Conservation (phyloP, 2,329 filamentous ascomycete species). For the Onygenales sp. region DNA sequence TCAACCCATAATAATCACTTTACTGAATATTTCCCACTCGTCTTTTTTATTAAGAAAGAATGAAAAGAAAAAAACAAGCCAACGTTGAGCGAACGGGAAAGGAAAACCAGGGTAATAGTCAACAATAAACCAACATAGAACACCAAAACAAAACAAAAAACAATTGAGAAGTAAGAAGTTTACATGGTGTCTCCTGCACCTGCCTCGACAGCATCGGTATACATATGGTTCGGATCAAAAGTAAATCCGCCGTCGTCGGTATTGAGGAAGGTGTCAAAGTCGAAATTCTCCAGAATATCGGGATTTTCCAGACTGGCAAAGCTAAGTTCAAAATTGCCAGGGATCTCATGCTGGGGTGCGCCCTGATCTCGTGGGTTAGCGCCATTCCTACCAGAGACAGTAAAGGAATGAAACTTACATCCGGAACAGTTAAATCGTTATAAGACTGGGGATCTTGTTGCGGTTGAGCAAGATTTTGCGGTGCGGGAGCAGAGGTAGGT, state of each 20-base stretch:
- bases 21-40: not conserved
- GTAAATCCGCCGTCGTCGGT: conserved; percentile 40
- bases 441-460: conserved; percentile 20
- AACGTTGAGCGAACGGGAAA: not conserved
- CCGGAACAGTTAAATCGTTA: conserved; percentile 11
- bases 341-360: not conserved
- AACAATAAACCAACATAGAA: not conserved
- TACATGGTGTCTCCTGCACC: conserved; percentile 29
- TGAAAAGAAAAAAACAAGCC: not conserved
- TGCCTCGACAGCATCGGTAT: conserved; percentile 34
- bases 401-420: conserved; percentile 21
- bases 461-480: conserved; percentile 20
- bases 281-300: conserved; percentile 46
- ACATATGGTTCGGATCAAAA: conserved; percentile 32
- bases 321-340: conserved; percentile 27
- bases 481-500: conserved; percentile 15
- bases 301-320: conserved; percentile 37
- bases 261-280: conserved; percentile 59
- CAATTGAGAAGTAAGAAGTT: conserved; percentile 11
- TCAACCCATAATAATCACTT: not conserved
- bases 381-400: not conserved
- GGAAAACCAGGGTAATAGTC: not conserved
- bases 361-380: not conserved
- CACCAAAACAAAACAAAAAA: not conserved
- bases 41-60: not conserved